These are phyloP conservation scores for Boletus rubroflammeus DNA, from an alignment of 768 basidiomycete genomes.

Conservation along the genomic window DNA sequence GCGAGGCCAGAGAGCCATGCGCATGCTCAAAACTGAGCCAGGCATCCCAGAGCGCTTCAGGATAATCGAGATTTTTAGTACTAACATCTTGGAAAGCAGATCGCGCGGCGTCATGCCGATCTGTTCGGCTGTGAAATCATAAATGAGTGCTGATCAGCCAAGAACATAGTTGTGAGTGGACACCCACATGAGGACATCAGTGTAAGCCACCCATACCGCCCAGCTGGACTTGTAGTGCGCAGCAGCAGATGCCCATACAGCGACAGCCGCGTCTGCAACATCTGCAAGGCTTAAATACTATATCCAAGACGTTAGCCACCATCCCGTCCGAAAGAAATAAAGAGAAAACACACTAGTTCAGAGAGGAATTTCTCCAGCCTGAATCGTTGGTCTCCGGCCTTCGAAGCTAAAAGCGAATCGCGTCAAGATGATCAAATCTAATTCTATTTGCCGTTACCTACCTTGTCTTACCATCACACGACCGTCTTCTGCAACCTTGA, in stretches of 20 bases:
- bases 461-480: conserved; percentile 60
- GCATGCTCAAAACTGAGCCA: conserved; percentile 87
- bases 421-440: background rate
- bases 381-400: conserved; percentile 69
- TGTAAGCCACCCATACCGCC: conserved; percentile 70
- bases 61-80: conserved; percentile 84
- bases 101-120: conserved; percentile 58
- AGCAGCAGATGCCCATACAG: conserved; percentile 62
- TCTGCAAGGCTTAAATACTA: conserved; percentile 47
- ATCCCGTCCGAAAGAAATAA: background rate
- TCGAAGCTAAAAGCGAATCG: conserved; percentile 42
- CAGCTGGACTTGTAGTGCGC: conserved; percentile 71
- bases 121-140: conserved; percentile 41
- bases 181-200: conserved; percentile 68
- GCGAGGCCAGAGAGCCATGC: conserved; percentile 66
- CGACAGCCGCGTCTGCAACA: conserved; percentile 52
- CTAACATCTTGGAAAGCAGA: conserved; percentile 63
- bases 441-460: conserved; percentile 21
- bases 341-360: conserved; percentile 54
- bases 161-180: background rate
- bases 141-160: background rate
- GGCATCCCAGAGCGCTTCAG: conserved; percentile 89
- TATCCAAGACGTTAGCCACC: background rate
- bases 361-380: conserved; percentile 83
- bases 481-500: conserved; percentile 60